Conservation (phyloP, 129 eudicot genomes). For the Flaveria linearis region DNA sequence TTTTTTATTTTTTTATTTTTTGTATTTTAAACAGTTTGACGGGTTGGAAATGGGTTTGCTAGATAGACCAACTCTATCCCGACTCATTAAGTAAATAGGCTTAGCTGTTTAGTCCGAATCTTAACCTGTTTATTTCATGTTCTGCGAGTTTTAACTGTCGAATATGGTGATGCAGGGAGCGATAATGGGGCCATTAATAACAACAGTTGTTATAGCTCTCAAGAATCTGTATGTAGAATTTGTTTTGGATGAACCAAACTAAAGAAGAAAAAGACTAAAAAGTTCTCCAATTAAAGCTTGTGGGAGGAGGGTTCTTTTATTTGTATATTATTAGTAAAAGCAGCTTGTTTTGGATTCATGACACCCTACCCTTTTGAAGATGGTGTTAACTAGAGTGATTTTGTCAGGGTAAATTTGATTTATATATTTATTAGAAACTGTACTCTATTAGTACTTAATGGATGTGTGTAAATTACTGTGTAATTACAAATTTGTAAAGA, state of each 20-base stretch:
- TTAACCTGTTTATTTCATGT: background rate
- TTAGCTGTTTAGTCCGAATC: background rate
- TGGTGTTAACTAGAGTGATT: slow-evolving; percentile 27
- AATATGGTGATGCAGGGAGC: slow-evolving; percentile 76
- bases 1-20: background rate
- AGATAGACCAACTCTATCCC: background rate
- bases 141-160: slow-evolving; percentile 10
- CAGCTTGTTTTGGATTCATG: slow-evolving; percentile 17
- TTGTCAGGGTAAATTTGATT: slow-evolving; percentile 16
- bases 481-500: slow-evolving; percentile 27
- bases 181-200: slow-evolving; percentile 92
- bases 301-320: slow-evolving; percentile 24
- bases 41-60: background rate
- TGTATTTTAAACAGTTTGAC: background rate
- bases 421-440: background rate
- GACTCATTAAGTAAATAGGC: no score
- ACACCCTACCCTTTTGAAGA: slow-evolving; percentile 11
- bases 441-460: background rate
- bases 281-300: slow-evolving; percentile 16
- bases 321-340: slow-evolving; percentile 27
- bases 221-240: slow-evolving; percentile 94
- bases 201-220: slow-evolving; percentile 93
- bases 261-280: slow-evolving; percentile 28
- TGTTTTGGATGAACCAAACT: slow-evolving; percentile 63
- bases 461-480: slow-evolving; percentile 17